phyloP scores from a whole-genome alignment of 257 asterid species.

The Nicotiana sylvestris region DNA sequence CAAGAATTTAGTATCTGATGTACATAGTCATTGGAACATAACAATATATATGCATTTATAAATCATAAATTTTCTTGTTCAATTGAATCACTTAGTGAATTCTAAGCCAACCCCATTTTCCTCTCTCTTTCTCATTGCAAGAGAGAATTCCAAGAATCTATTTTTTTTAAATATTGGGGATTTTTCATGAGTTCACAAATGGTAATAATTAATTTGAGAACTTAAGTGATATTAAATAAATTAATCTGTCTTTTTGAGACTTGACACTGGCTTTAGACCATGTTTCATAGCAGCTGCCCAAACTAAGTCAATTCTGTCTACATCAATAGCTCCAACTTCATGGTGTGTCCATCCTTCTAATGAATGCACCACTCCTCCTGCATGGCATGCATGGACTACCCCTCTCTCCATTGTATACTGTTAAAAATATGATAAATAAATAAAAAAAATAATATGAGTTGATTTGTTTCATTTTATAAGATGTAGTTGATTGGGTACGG shows the following conservation, averaged over 20 bases:
- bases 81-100: neutral
- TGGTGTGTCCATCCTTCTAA: slow-evolving; percentile 70
- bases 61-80: neutral
- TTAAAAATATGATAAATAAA: neutral
- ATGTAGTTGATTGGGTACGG: too few species aligned
- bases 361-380: slow-evolving; percentile 63
- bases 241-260: slow-evolving; percentile 7
- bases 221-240: neutral
- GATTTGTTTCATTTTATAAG: too few species aligned
- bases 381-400: slow-evolving; percentile 84
- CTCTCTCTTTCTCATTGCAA: neutral
- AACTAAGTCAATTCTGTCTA: slow-evolving; percentile 51
- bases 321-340: slow-evolving; percentile 71
- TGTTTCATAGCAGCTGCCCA: slow-evolving; percentile 70
- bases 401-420: slow-evolving; percentile 96
- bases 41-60: neutral
- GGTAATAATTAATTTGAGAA: neutral
- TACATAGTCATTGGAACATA: neutral
- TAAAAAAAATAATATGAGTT: neutral
- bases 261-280: slow-evolving; percentile 52
- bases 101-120: neutral
- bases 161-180: neutral
- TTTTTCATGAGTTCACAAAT: neutral
- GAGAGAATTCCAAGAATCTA: neutral
- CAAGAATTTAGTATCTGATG: neutral